Conservation (phyloP, 441 rosid genomes). For the Populus trichocarpa region DNA sequence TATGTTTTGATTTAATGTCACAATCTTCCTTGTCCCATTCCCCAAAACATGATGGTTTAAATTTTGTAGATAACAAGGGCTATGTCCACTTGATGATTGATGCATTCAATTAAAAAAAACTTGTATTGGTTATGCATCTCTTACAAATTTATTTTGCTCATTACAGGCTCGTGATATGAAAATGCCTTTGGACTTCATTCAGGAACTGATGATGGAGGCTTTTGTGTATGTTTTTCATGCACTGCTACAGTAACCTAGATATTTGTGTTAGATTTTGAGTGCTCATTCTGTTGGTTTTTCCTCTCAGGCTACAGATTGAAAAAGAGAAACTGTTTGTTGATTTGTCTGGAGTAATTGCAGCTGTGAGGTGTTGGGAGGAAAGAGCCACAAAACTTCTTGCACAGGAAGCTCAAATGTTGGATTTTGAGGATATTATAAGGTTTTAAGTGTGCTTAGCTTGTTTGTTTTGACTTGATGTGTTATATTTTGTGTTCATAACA, state of each 20-base stretch:
- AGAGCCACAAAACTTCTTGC: constrained; percentile 55
- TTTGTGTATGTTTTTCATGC: constrained; percentile 42
- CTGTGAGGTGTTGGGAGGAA: constrained; percentile 73
- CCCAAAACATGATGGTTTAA: constrained; percentile 1
- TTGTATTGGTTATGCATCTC: background rate
- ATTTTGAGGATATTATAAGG: constrained; percentile 76
- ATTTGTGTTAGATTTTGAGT: constrained; percentile 10
- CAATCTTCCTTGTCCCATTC: background rate
- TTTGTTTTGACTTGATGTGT: constrained; percentile 7
- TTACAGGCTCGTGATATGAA: constrained; percentile 56
- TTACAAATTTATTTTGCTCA: constrained; percentile 3
- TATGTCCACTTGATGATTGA: background rate
- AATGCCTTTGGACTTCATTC: constrained; percentile 53
- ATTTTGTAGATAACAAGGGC: background rate
- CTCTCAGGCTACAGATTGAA: constrained; percentile 64
- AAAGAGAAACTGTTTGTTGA: constrained; percentile 55
- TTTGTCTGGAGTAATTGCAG: constrained; percentile 48
- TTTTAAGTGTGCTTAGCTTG: constrained; percentile 19
- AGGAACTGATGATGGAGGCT: constrained; percentile 65
- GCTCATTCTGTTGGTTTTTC: constrained; percentile 10
- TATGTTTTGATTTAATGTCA: background rate
- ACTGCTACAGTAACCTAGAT: constrained; percentile 4
- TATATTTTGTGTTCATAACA: background rate
- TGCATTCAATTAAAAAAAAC: background rate
- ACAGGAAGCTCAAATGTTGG: constrained; percentile 51